Evolutionary conservation across 192 early-diverging fungal species (phyloP).

Genomic region (Chytriomyces hyalinus): DNA sequence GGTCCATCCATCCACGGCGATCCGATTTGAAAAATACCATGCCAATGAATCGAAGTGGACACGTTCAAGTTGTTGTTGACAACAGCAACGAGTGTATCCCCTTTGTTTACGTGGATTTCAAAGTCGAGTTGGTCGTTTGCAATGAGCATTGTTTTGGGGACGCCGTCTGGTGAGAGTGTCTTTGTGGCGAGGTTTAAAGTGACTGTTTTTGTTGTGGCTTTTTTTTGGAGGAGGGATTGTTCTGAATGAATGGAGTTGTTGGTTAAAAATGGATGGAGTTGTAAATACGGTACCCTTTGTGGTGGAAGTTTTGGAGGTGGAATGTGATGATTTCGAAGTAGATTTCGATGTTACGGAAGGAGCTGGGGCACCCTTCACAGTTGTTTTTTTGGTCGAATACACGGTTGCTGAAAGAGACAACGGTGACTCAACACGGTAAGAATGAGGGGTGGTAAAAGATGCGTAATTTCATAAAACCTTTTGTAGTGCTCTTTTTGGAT

Average conservation of each 20-base stretch:
- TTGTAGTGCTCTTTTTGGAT: no score
- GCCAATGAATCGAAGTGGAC: constrained; percentile 51
- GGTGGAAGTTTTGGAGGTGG: neutral
- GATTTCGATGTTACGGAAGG: no score
- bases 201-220: constrained; percentile 4
- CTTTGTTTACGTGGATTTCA: constrained; percentile 19
- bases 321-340: neutral
- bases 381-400: no score
- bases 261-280: neutral
- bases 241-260: neutral
- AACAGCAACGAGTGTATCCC: constrained; percentile 25
- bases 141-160: constrained; percentile 25
- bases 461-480: no score
- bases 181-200: constrained; percentile 6
- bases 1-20: constrained; percentile 76
- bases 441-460: no score
- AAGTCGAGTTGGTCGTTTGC: constrained; percentile 26
- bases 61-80: constrained; percentile 41
- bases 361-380: no score
- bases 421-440: no score
- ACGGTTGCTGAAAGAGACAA: no score
- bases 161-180: constrained; percentile 1
- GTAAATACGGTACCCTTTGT: neutral
- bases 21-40: constrained; percentile 78
- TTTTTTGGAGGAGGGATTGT: neutral